Base-by-base conservation (phyloP, 1,284 basidiomycete genomes). In the Chalciporus sp. region DNA sequence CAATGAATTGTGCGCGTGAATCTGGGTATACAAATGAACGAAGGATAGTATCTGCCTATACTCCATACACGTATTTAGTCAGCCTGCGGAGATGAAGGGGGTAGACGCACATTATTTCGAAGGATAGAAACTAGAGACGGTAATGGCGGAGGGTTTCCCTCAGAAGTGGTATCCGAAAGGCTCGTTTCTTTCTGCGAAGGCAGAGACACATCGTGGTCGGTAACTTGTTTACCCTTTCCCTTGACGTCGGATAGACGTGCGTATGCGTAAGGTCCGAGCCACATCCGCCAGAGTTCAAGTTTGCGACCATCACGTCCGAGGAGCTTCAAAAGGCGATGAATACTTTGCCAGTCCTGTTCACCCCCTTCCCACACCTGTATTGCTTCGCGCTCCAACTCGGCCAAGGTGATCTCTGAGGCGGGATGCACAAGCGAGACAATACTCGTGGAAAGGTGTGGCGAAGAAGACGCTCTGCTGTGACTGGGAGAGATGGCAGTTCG, bases 211-310 rank as follows among this genome's bases (percentile, higher is more conserved):
- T 73, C 68, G 51, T 80, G 78, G 56, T 76, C 77, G 14, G 73
- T 75, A 74, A 74, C 76, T 55, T 79, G 77, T 54, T 74, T 78
- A 27, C 47, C 54, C 63, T 66, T 72, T 72, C 20, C 64, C 64
- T 57, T 72, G 70, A 27, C 7, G 19, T 64, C 61, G 58, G 33
- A 19, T 16, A 44, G 1, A 42, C 16, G 47, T 6, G 41, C 44
- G 42, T 56, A 49, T 6, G 41, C 44, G 42, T 56, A 49, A 42
- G 71, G 69, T 0, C 70, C 72, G 17, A 86, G 75, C 90, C 90
- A 92, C 26, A 72, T 64, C 55, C 74, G 75, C 89, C 90, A 92
- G 11, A 86, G 65, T 55, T 92, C 89, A 17, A 92, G 74, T 64
- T 83, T 86, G 51, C 79, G 77, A 3, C 90, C 88, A 60, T 92